A percentile compares a stretch with the other conserved stretches of the same genome.
These are phyloP conservation scores for Aspergillus unguis DNA, from an alignment of 2,329 filamentous ascomycete genomes.

Conservation along the genomic window DNA sequence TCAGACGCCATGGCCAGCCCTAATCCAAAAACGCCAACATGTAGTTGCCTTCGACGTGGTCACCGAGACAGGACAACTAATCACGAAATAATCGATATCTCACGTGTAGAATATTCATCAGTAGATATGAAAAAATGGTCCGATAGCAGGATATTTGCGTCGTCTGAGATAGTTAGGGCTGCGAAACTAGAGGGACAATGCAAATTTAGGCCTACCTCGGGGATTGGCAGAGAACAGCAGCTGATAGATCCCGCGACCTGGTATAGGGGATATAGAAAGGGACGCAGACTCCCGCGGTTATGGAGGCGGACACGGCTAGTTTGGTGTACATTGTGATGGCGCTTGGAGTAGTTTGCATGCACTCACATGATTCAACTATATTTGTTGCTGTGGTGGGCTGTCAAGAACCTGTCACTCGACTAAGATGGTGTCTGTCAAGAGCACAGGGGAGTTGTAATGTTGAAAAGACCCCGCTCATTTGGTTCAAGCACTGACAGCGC, in stretches of 20 bases:
- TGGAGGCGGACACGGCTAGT: not conserved
- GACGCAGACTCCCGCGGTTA: constrained; percentile 7
- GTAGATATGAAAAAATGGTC: constrained; percentile 6
- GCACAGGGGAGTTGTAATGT: not conserved
- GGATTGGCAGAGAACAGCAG: not conserved
- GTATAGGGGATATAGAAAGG: constrained; percentile 13
- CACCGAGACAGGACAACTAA: too few species aligned
- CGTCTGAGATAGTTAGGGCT: not conserved
- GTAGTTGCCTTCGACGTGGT: too few species aligned
- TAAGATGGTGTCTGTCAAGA: too few species aligned
- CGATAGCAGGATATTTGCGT: constrained; percentile 1
- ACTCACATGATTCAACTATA: not conserved
- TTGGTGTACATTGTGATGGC: constrained; percentile 1
- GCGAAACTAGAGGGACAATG: not conserved
- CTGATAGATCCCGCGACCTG: not conserved
- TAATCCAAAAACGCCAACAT: too few species aligned
- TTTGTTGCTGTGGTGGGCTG: not conserved
- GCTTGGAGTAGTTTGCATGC: not conserved
- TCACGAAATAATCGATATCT: too few species aligned
- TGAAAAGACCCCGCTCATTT: not conserved
- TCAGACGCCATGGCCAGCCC: too few species aligned
- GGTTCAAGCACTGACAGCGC: too few species aligned
- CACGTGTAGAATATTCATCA: not conserved
- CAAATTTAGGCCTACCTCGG: not conserved
- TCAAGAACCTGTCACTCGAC: too few species aligned